Evolutionary conservation across 768 basidiomycete species (phyloP).

Genomic region (Lactifluus rugatus): DNA sequence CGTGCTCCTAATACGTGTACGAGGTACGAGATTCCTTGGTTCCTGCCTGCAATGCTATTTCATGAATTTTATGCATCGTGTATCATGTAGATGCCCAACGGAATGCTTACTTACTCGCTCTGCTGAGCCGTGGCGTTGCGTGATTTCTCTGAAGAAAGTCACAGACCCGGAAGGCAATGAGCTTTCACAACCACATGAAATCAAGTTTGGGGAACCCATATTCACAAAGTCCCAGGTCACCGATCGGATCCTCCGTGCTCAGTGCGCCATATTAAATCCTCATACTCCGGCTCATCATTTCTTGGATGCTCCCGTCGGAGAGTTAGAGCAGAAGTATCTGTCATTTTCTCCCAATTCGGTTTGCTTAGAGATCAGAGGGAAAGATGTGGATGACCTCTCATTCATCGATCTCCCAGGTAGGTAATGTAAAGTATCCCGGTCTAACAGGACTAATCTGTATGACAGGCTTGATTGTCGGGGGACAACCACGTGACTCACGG

Average conservation of each 20-base stretch:
- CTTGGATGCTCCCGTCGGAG: slow-evolving; percentile 30
- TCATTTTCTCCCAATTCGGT: slow-evolving; percentile 31
- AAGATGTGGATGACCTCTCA: slow-evolving; percentile 31
- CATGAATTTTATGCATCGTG: neutral
- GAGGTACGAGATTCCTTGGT: slow-evolving; percentile 31
- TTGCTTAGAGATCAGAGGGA: slow-evolving; percentile 31
- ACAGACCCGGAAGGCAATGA: slow-evolving; percentile 22
- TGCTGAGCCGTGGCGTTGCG: slow-evolving; percentile 27
- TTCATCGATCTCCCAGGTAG: slow-evolving; percentile 35
- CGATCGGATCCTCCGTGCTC: slow-evolving; percentile 56
- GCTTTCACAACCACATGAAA: slow-evolving; percentile 28
- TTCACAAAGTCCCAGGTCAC: slow-evolving; percentile 45
- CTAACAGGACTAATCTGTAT: neutral
- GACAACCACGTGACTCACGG: slow-evolving; percentile 46
- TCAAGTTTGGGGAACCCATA: slow-evolving; percentile 31
- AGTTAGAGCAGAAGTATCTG: slow-evolving; percentile 14
- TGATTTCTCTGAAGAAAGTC: slow-evolving; percentile 26
- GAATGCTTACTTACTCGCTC: slow-evolving; percentile 28
- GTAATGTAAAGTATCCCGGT: neutral
- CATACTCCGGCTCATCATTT: slow-evolving; percentile 27
- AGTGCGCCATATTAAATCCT: slow-evolving; percentile 57
- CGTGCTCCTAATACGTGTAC: slow-evolving; percentile 68
- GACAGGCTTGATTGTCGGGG: slow-evolving; percentile 47
- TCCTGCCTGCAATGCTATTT: neutral
- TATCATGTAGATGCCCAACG: slow-evolving; percentile 27